These are phyloP conservation scores for Tolypocladium album DNA, from an alignment of 2,329 filamentous ascomycete species.

Conservation along the genomic window DNA sequence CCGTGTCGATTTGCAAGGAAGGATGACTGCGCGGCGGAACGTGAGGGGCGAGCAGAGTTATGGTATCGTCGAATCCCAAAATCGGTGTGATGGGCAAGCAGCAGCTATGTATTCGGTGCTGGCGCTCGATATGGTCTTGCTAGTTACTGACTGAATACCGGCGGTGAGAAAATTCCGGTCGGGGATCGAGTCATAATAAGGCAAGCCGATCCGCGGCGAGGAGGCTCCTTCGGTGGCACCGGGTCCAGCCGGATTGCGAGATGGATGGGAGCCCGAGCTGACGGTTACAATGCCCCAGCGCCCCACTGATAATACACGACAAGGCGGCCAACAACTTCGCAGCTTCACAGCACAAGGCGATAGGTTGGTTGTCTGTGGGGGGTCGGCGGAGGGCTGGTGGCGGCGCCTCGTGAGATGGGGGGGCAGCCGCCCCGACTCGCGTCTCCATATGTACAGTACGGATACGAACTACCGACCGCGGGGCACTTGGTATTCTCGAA, in stretches of 20 bases:
- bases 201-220: neutral
- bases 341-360: neutral
- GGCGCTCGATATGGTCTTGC: neutral
- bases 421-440: neutral
- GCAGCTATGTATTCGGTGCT: neutral
- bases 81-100: neutral
- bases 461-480: neutral
- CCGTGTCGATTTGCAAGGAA: neutral
- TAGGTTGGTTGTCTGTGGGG: neutral
- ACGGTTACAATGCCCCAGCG: neutral
- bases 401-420: neutral
- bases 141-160: neutral
- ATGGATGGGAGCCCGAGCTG: slow-evolving; percentile 1
- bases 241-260: slow-evolving; percentile 3
- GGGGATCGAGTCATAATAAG: slow-evolving; percentile 1
- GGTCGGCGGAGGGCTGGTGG: neutral
- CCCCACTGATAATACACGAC: neutral
- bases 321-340: neutral
- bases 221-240: neutral
- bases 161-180: neutral
- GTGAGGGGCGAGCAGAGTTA: neutral
- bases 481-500: neutral
- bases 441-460: neutral
- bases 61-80: neutral
- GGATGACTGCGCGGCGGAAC: neutral